These are phyloP conservation scores for Candida broadrunensis DNA, from an alignment of 805 yeast genomes.

Conservation along the genomic window DNA sequence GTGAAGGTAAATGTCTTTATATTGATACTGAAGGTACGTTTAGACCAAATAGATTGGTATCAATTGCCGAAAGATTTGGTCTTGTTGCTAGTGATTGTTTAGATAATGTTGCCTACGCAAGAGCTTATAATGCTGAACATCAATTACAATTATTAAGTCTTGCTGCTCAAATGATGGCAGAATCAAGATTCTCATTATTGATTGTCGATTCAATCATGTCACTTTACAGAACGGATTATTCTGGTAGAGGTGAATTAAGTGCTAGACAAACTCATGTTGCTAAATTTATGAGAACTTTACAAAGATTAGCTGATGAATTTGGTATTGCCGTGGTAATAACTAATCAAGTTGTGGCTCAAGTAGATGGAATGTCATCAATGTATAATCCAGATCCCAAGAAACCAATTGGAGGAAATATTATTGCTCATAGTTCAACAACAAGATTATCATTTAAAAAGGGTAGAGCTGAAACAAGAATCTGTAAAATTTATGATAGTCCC, in stretches of 20 bases:
- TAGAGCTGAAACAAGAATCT: conserved; percentile 85
- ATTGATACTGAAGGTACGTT: conserved; percentile 98
- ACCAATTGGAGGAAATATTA: conserved; percentile 97
- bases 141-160: conserved; percentile 81
- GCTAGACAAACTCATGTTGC: conserved; percentile 96
- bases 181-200: conserved; percentile 81
- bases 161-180: conserved; percentile 96
- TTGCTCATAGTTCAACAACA: conserved; percentile 96
- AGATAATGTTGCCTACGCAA: conserved; percentile 94
- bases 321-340: conserved; percentile 93
- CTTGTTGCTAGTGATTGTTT: conserved; percentile 91
- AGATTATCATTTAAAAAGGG: conserved; percentile 89
- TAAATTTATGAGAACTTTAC: conserved; percentile 85
- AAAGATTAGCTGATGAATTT: conserved; percentile 93
- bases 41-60: conserved; percentile 83
- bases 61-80: conserved; percentile 90
- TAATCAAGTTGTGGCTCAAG: conserved; percentile 97
- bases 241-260: conserved; percentile 93
- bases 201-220: conserved; percentile 99
- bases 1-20: conserved; percentile 94
- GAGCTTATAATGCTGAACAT: conserved; percentile 97
- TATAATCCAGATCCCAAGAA: conserved; percentile 96
- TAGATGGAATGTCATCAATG: conserved; percentile 79
- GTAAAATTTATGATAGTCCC: conserved; percentile 94
- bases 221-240: conserved; percentile 86